Base-by-base conservation (phyloP, 2,329 filamentous ascomycete genomes). In the Thielaviopsis euricoi region DNA sequence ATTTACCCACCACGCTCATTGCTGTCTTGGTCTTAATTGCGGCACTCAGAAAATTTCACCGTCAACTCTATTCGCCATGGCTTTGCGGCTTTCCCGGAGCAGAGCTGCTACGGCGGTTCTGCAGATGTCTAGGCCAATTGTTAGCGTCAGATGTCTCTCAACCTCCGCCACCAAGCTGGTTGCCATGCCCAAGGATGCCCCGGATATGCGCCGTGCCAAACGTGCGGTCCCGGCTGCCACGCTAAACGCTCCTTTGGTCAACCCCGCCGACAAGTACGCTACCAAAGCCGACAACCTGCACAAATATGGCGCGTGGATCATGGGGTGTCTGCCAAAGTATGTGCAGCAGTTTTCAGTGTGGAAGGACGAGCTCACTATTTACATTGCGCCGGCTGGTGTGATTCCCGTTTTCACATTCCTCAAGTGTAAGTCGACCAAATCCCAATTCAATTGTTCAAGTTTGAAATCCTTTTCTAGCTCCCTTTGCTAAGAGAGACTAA, bases 261-360 rank as follows among this genome's bases (percentile, higher is more conserved):
- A 97, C 74, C 90, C 91, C 40, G 81, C 87, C 71, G 93, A 97
- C 78, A 95, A 93, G 73, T 94, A 89, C 73, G 78, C 85, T 70
- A 84, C 87, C 69, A 93, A 91, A 75, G 82, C 87, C 64, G 87
- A 95, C 64, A 80, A 85, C 68, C 77, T 97, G 69, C 93, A 98
- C 78, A 86, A 83, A 67, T 98, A 98, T 69, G 93, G 93, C 67
- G 83, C 94, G 68, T 98, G 95, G 80, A 76, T 98, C 67, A 91
- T 98, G 82, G 90, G 89, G 64, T 95, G 88, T 72, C 74, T 98
- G 68, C 94, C 93, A 66, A 97, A 96, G 78, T 96, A 95, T 74
- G 82, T 98, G 66, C 94, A 98, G 76, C 93, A 98, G 75, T 97
- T 97, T 76, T 95, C 90, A 13, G 91, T 98, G 58, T 98, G 93